Base-by-base conservation (phyloP, 1,284 basidiomycete genomes). In the Inonotus obliquus region DNA sequence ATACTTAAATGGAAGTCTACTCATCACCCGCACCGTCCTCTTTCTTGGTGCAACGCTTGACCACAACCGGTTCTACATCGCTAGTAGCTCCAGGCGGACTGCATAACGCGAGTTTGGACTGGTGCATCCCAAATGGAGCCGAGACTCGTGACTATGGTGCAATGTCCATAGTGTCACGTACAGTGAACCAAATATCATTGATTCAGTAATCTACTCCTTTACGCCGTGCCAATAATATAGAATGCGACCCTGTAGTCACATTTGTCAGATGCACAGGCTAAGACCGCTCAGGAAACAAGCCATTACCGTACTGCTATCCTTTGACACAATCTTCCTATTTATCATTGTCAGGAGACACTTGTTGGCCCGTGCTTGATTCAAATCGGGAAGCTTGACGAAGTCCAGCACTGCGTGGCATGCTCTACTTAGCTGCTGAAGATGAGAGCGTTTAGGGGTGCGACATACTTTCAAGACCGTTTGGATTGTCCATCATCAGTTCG, bases 341-440 rank as follows among this genome's bases (percentile, higher is more conserved):
- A 96, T 92, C 1, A 97, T 78, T 1, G 94, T 92, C 61, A 97
- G 94, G 35, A 98, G 79, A 67, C 93, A 94, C 74, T 95, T 96
- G 75, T 97, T 96, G 48, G 94, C 94, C 39, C 89, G 83, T 5
- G 92, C 90, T 75, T 96, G 93, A 53, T 87, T 89, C 52, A 96
- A 79, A 62, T 94, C 92, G 0, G 93, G 92, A 1, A 86, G 85
- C 54, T 81, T 83, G 65, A 94, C 83, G 57, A 97, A 81, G 55
- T 94, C 91, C 44, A 82, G 75, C 44, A 96, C 94, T 96, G 66
- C 2, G 59, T 54, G 48, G 38, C 21, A 37, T 52, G 1, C 3
- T 17, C 52, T 38, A 48, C 9, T 35, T 7, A 23, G 9, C 17
- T 2, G 17, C 25, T 14, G 1, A 17, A 54, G 58, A 29, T 32